phyloP scores from a whole-genome alignment of 2,329 filamentous ascomycete species.

The Cladophialophora yegresii region DNA sequence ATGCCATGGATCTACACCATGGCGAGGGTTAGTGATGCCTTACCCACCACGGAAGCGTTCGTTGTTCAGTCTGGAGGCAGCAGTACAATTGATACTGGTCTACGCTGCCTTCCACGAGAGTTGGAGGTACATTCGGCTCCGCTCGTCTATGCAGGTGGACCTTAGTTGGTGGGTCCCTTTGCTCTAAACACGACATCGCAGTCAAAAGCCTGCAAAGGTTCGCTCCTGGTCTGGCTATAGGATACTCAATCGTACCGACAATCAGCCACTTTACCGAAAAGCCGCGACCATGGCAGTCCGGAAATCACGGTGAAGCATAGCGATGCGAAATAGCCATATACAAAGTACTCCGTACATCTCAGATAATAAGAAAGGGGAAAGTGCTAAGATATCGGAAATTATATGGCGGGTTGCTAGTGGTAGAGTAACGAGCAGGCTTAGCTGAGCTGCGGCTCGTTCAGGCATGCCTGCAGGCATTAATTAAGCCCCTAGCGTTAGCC shows the following conservation, averaged over 20 bases:
- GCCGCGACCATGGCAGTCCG: background rate
- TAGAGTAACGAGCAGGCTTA: background rate
- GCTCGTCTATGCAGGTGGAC: background rate
- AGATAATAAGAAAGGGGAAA: background rate
- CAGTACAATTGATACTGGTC: background rate
- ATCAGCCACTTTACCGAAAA: constrained; percentile 1
- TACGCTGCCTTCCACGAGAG: background rate
- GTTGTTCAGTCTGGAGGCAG: background rate
- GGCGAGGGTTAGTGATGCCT: background rate
- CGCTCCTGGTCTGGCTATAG: background rate
- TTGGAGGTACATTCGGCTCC: background rate
- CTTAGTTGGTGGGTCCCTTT: background rate
- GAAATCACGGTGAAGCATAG: constrained; percentile 1
- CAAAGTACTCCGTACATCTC: background rate
- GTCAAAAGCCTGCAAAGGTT: background rate
- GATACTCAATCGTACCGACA: background rate
- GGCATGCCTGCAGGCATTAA: background rate
- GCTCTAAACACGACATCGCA: no score
- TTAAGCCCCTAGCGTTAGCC: background rate
- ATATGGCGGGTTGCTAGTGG: constrained; percentile 1
- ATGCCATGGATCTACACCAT: background rate
- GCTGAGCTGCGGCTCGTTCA: constrained; percentile 2
- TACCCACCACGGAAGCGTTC: background rate
- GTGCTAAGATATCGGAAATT: constrained; percentile 23
- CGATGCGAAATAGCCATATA: constrained; percentile 6